Percentiles rank a stretch among this genome's conserved stretches.
These are phyloP conservation scores for Plasmodium coatneyi DNA, from an alignment of 169 alveolate genomes.

Conservation along the genomic window DNA sequence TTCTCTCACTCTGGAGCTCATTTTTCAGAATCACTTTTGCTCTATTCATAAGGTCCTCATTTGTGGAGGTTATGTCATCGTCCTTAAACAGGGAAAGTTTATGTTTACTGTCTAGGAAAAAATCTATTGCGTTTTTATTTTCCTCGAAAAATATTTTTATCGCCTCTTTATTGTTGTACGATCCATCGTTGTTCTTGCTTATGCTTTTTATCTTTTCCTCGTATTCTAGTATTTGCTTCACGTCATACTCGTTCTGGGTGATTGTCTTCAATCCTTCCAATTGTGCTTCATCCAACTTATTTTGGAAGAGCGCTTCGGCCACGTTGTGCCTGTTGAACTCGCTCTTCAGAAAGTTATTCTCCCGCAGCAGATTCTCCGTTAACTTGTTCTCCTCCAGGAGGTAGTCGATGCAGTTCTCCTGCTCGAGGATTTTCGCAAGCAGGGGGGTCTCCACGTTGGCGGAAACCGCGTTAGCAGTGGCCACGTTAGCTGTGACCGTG, in stretches of 20 bases:
- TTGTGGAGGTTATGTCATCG: background rate
- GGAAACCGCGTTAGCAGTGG: background rate
- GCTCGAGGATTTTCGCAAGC: constrained; percentile 17
- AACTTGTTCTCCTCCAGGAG: constrained; percentile 42
- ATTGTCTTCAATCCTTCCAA: constrained; percentile 21
- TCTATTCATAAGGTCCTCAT: constrained; percentile 50
- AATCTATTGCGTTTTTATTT: constrained; percentile 44
- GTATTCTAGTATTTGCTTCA: constrained; percentile 16
- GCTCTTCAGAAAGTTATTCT: constrained; percentile 41
- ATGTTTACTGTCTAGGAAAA: constrained; percentile 58
- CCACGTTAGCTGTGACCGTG: too few species aligned
- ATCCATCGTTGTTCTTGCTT: constrained; percentile 30
- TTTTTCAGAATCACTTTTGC: constrained; percentile 63
- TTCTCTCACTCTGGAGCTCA: constrained; percentile 31
- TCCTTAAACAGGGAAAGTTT: constrained; percentile 9
- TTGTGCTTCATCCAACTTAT: background rate
- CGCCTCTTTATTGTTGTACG: constrained; percentile 47
- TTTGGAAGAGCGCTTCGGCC: constrained; percentile 21
- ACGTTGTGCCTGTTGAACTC: constrained; percentile 42
- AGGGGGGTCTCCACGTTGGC: background rate
- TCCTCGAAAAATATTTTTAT: constrained; percentile 65
- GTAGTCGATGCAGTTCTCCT: constrained; percentile 48
- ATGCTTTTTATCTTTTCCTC: constrained; percentile 14
- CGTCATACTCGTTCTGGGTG: constrained; percentile 39
- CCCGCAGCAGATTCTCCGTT: constrained; percentile 61